Evolutionary conservation across 257 asterid species (phyloP), one percentile per base, ranked within the genome.

Genomic region (Solanum gandarillasii): DNA sequence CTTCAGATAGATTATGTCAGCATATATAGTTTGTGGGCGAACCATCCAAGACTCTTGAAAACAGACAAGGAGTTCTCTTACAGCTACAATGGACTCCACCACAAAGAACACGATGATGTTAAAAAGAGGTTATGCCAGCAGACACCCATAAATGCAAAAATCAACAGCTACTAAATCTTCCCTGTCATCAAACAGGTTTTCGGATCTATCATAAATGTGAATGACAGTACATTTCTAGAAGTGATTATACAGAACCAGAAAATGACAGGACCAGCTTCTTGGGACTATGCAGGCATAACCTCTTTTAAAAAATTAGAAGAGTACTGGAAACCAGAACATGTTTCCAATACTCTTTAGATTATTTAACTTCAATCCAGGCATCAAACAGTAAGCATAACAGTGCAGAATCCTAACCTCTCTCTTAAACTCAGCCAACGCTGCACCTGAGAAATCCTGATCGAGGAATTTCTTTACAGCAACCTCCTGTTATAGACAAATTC

Each of bases 401-500:
- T 65, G 84, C 83, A 55, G 89, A 78, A 78, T 70, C 62, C 96
- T 88, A 93, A 97, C 99, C 90, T 97, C 99, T 93, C 99, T 93
- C 94, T 94, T 96, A 91, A 97, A 97, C 94, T 97, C 99, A 65
- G 95, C 99, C 93, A 97, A 90, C 84, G 99, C 99, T 67, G 99
- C 99, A 90, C 99, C 99, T 4, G 98, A 97, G 91, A 97, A 97
- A 93, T 97, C 99, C 93, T 97, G 99, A 87, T 97, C 99, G 87
- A 97, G 99, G 91, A 97, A 96, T 92, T 97, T 97, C 93, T 97
- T 97, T 90, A 97, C 99, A 41, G 99, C 99, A 87, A 97, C 99
- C 90, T 97, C 99, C 99, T 97, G 91, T 87, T 32, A 4, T 18
- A 90, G 83, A 88, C 87, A 91, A 36, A 86, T 74, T 84, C 88